A percentile compares a stretch with the other conserved stretches of the same genome.
phyloP scores from a whole-genome alignment of 352 stramenopile species.

The Phytopythium sindhum region DNA sequence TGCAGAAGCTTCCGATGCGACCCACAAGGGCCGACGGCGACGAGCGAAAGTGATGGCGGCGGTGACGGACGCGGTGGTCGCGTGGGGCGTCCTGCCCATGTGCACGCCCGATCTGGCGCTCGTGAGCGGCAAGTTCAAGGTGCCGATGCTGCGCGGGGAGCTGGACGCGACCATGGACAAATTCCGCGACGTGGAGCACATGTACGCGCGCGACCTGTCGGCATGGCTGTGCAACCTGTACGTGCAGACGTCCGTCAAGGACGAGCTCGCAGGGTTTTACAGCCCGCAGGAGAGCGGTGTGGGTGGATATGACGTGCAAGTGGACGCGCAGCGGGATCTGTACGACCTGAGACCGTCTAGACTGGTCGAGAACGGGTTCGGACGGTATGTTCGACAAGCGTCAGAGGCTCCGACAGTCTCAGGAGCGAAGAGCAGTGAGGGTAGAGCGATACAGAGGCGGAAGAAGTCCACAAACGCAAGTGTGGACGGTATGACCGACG shows the following conservation, averaged over 20 bases:
- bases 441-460: background rate
- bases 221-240: constrained; percentile 91
- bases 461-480: background rate
- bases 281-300: background rate
- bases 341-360: constrained; percentile 20
- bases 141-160: constrained; percentile 83
- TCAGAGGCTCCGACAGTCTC: constrained; percentile 8
- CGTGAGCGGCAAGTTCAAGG: constrained; percentile 76
- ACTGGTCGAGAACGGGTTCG: constrained; percentile 36
- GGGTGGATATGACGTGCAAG: constrained; percentile 40
- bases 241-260: constrained; percentile 55
- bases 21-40: constrained; percentile 9
- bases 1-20: background rate
- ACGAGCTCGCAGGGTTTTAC: constrained; percentile 14
- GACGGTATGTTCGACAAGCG: constrained; percentile 40
- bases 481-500: background rate
- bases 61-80: constrained; percentile 71
- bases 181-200: constrained; percentile 62
- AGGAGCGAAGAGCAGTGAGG: background rate
- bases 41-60: background rate
- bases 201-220: constrained; percentile 66
- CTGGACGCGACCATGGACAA: constrained; percentile 81
- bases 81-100: constrained; percentile 80
- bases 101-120: constrained; percentile 54
- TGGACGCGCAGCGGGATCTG: constrained; percentile 43